Percentiles rank a stretch among this genome's conserved stretches.
Conservation (phyloP, 2,329 filamentous ascomycete genomes). For the Clonostachys sp. region DNA sequence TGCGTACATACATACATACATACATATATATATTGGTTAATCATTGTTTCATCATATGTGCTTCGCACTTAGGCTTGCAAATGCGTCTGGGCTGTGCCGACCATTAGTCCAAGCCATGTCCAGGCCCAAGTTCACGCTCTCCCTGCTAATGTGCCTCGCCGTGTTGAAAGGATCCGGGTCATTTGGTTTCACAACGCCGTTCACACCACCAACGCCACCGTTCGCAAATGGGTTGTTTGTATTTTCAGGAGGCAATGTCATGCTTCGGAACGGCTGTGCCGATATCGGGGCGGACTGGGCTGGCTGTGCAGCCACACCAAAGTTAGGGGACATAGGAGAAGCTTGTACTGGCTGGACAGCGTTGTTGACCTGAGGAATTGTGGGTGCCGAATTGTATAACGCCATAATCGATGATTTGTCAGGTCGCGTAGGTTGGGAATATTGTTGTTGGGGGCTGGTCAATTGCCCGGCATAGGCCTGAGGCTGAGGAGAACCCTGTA, state of each 20-base stretch:
- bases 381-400: constrained; percentile 49
- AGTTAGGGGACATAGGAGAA: constrained; percentile 3
- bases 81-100: constrained; percentile 74
- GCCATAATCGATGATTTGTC: constrained; percentile 75
- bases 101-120: constrained; percentile 64
- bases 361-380: constrained; percentile 19
- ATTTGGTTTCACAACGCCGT: background rate
- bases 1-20: constrained; percentile 46
- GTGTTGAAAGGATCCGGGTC: constrained; percentile 33
- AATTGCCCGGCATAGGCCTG: constrained; percentile 16
- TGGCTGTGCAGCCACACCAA: too few species aligned
- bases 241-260: constrained; percentile 16
- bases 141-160: constrained; percentile 46
- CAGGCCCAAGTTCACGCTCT: constrained; percentile 65
- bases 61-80: constrained; percentile 67
- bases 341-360: constrained; percentile 6
- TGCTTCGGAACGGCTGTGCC: constrained; percentile 16
- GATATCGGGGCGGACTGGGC: constrained; percentile 12
- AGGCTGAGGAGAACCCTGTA: constrained; percentile 18
- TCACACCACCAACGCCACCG: constrained; percentile 6
- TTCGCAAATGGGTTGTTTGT: constrained; percentile 51
- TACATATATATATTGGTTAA: constrained; percentile 28
- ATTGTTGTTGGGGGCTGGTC: constrained; percentile 21
- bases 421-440: constrained; percentile 41
- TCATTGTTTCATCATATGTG: constrained; percentile 29